Evolutionary conservation across 805 yeast species (phyloP), one percentile per base, ranked within the genome.

Genomic region (Barnettozyma pratensis): DNA sequence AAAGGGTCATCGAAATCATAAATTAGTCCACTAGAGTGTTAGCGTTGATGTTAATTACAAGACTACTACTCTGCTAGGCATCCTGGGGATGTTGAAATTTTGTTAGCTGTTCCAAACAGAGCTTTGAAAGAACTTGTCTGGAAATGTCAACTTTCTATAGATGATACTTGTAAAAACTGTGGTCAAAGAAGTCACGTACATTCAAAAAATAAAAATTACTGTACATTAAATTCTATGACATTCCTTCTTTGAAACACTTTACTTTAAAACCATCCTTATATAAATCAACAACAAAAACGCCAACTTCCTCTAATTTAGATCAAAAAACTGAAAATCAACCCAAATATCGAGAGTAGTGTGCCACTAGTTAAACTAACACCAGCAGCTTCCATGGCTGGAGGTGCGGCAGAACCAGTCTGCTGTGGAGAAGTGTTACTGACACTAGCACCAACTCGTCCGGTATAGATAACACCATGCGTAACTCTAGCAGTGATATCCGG

Each of bases 71-170:
- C 72, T 36, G 81, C 76, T 5, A 77, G 90, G 63, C 76, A 94
- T 50, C 80, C 71, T 12, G 94, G 95, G 34, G 95, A 87, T 63
- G 95, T 86, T 25, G 71, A 85, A 39, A 73, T 85, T 58, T 76
- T 87, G 60, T 83, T 92, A 4, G 89, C 94, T 7, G 75, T 79
- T 59, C 81, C 89, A 11, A 67, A 72, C 9, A 73, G 89, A 46
- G 94, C 95, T 14, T 76, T 77, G 53, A 45, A 55, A 3, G 94
- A 87, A 67, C 73, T 87, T 50, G 60, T 73, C 35, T 86, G 95
- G 94, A 56, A 66, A 43, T 81, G 87, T 4, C 64, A 75, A 54
- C 63, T 76, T 25, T 58, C 77, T 9, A 72, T 87, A 45, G 81
- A 76, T 32, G 74, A 75, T 25, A 87, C 92, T 19, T 85, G 92